phyloP scores from a whole-genome alignment of 2,329 filamentous ascomycete species.

The Nothomitra cinnamomea region DNA sequence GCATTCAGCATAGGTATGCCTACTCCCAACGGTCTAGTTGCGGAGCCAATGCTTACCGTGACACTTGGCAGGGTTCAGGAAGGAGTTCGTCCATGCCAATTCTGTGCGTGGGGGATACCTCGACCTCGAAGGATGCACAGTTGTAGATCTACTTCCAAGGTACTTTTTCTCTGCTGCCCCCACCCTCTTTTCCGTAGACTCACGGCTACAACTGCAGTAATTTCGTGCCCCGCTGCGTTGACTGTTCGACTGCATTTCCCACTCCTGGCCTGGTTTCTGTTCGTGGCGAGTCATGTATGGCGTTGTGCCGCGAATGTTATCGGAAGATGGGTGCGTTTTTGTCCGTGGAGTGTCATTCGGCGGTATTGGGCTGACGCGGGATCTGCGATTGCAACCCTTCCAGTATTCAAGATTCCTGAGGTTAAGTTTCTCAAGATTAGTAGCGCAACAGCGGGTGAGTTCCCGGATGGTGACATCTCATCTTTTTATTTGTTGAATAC shows the following conservation, averaged over 20 bases:
- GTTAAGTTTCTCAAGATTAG: constrained; percentile 57
- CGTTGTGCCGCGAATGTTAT: constrained; percentile 67
- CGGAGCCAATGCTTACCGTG: not conserved
- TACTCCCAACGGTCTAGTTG: not conserved
- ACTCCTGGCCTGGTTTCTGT: constrained; percentile 51
- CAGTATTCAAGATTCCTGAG: constrained; percentile 51
- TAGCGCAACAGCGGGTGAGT: constrained; percentile 22
- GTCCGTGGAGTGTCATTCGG: not conserved
- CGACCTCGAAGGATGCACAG: constrained; percentile 56
- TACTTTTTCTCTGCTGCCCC: constrained; percentile 17
- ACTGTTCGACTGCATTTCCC: constrained; percentile 53
- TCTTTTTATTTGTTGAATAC: no score
- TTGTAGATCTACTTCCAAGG: constrained; percentile 60
- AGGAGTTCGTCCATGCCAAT: constrained; percentile 54
- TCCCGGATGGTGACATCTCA: not conserved
- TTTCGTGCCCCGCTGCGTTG: constrained; percentile 61
- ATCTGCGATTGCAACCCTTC: no score
- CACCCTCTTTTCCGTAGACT: not conserved
- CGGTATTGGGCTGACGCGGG: constrained; percentile 16
- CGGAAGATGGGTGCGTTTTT: constrained; percentile 46
- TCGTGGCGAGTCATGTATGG: constrained; percentile 53
- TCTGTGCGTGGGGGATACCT: constrained; percentile 64
- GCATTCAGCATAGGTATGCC: constrained; percentile 27
- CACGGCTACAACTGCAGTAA: constrained; percentile 30
- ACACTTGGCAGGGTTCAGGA: constrained; percentile 34